Percentiles rank a stretch among this genome's conserved stretches.
Conservation (phyloP, 805 yeast species). For the Metschnikowia cerradonensis region DNA sequence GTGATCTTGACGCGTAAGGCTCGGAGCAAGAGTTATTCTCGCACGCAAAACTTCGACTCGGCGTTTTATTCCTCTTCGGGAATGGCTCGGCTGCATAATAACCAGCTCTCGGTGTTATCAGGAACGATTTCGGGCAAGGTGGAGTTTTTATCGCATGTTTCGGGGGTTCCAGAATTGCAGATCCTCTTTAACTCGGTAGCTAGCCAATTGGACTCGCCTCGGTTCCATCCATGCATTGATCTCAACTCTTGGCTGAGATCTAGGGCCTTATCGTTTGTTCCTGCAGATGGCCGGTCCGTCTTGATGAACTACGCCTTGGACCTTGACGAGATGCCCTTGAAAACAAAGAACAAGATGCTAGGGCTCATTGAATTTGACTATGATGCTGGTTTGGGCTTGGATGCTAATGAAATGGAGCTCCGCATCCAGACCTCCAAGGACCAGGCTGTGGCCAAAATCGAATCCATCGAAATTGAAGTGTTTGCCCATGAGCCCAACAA, state of each 20-base stretch:
- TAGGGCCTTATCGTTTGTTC: conserved; percentile 62
- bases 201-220: conserved; percentile 50
- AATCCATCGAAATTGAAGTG: conserved; percentile 28
- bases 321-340: conserved; percentile 28
- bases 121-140: conserved; percentile 63
- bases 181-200: conserved; percentile 47
- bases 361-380: conserved; percentile 58
- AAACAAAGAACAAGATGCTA: conserved; percentile 22
- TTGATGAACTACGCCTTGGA: conserved; percentile 64
- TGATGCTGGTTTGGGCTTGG: conserved; percentile 48
- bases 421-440: conserved; percentile 40
- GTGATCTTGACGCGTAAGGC: conserved; percentile 40
- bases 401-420: conserved; percentile 60
- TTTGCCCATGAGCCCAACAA: conserved; percentile 14
- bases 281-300: conserved; percentile 78
- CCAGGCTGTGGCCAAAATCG: conserved; percentile 31
- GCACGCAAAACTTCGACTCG: conserved; percentile 18
- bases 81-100: conserved; percentile 12
- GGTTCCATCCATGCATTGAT: conserved; percentile 69
- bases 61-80: conserved; percentile 21
- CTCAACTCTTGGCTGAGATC: conserved; percentile 48
- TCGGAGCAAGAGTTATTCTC: conserved; percentile 8
- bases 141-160: conserved; percentile 61
- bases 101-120: conserved; percentile 36
- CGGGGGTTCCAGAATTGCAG: conserved; percentile 72